Percentiles rank a stretch among this genome's conserved stretches.
Conservation (phyloP, 371 early-diverging fungal genomes). For the Mucor circinelloides region DNA sequence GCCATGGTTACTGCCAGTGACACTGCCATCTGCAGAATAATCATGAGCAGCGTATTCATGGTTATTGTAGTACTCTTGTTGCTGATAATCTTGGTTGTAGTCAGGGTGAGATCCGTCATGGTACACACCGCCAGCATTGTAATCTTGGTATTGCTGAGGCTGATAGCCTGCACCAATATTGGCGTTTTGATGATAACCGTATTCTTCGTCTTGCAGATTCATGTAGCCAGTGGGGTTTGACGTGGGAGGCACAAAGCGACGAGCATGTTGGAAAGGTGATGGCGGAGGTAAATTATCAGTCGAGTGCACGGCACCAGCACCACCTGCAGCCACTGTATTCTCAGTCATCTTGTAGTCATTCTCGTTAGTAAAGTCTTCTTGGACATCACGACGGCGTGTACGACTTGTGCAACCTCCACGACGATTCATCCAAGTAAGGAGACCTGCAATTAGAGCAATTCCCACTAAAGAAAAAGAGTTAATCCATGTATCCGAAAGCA, state of each 20-base stretch:
- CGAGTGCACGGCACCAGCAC: slow-evolving; percentile 3
- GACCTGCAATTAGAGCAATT: slow-evolving; percentile 24
- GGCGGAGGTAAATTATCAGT: slow-evolving; percentile 16
- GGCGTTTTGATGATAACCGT: slow-evolving; percentile 23
- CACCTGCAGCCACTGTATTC: neutral
- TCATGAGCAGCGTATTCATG: slow-evolving; percentile 7
- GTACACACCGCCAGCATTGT: neutral
- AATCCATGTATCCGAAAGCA: neutral
- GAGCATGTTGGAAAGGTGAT: slow-evolving; percentile 36
- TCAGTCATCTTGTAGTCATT: slow-evolving; percentile 18
- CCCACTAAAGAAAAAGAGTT: slow-evolving; percentile 11
- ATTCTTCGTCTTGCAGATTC: slow-evolving; percentile 34
- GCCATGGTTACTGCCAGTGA: neutral
- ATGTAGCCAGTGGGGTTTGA: slow-evolving; percentile 27
- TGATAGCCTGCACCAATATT: slow-evolving; percentile 6
- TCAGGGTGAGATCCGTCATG: neutral
- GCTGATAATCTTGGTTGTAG: slow-evolving; percentile 13
- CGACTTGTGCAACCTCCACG: slow-evolving; percentile 38
- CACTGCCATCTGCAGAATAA: neutral
- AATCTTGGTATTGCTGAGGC: slow-evolving; percentile 11
- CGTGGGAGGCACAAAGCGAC: slow-evolving; percentile 37
- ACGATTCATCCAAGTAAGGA: slow-evolving; percentile 27
- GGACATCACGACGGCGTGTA: slow-evolving; percentile 21
- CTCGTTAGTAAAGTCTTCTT: slow-evolving; percentile 7
- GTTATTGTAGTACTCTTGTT: neutral